Conservation (phyloP, 257 asterid species). For the Capsicum rhomboideum region DNA sequence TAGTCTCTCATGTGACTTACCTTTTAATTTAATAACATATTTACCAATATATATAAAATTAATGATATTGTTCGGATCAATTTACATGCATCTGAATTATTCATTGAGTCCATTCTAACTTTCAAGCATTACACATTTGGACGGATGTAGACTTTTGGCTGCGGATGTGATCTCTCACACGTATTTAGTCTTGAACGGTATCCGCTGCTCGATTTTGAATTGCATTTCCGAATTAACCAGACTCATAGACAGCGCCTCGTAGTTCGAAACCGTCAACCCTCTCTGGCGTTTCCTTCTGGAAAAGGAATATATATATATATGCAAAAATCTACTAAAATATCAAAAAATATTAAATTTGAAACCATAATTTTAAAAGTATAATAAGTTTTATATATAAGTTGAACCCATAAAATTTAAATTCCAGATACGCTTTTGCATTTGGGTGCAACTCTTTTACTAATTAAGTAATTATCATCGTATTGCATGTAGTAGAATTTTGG, state of each 20-base stretch:
- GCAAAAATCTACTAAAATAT: neutral
- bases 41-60: too few species aligned
- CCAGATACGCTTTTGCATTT: neutral
- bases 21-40: too few species aligned
- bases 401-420: neutral
- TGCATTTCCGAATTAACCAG: neutral
- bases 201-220: too few species aligned
- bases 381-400: neutral
- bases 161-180: too few species aligned
- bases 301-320: neutral
- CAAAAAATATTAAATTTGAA: neutral
- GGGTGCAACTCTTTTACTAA: neutral
- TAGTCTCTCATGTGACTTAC: conserved; percentile 41
- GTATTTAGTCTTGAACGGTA: too few species aligned
- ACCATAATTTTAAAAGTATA: neutral
- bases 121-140: neutral
- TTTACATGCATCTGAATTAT: neutral
- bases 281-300: neutral
- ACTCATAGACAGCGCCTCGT: too few species aligned
- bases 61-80: accelerated
- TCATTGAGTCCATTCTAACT: neutral
- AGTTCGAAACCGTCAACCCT: neutral
- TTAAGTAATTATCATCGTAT: neutral
- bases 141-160: too few species aligned
- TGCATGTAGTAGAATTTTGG: neutral